Evolutionary conservation across 1,139 yeast genomes (phyloP), one percentile per base, ranked within the genome.

Genomic region (Lodderomyces orthopsilosis): DNA sequence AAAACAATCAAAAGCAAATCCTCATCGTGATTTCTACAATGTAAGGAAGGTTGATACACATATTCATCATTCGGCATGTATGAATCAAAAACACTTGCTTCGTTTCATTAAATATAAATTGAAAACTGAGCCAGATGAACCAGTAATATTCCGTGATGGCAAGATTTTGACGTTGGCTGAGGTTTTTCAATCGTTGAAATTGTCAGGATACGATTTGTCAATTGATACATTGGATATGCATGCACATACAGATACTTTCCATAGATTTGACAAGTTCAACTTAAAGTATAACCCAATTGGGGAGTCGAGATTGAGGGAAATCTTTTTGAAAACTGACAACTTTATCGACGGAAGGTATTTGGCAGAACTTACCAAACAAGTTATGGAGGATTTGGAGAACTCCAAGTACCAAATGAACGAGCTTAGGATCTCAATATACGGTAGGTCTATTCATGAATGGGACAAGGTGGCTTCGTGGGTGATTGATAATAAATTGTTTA

Each of bases 141-240:
- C 85, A 50, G 99, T 94, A 14, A 93, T 94, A 43, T 85, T 79
- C 67, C 85, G 98, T 70, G 98, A 94, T 66, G 95, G 94, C 17
- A 83, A 88, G 59, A 79, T 89, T n/a, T 75, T 94, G 57, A 87
- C 98, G 0, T 74, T 94, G 51, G 77, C 75, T 14, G 84, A 93
- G 59, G 98, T 94, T 40, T 94, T 94, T 66, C 78, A 90, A 58
- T 90, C 98, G 33, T 76, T 94, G 61, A 83, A 89, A 45, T 74
- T 94, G 50, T 84, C 96, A 0, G 98, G 97, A 1, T 94, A 94
- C 61, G 98, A 94, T 61, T 72, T 94, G 49, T 86, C 95, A 45
- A 93, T 94, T 56, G 99, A 94, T 58, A 93, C 98, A 1, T 77
- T 94, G 53, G 98, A 94, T 65, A 94, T 94, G 99, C 99, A 94